Evolutionary conservation across 257 asterid genomes (phyloP).

Genomic region (Nemophila menziesii): DNA sequence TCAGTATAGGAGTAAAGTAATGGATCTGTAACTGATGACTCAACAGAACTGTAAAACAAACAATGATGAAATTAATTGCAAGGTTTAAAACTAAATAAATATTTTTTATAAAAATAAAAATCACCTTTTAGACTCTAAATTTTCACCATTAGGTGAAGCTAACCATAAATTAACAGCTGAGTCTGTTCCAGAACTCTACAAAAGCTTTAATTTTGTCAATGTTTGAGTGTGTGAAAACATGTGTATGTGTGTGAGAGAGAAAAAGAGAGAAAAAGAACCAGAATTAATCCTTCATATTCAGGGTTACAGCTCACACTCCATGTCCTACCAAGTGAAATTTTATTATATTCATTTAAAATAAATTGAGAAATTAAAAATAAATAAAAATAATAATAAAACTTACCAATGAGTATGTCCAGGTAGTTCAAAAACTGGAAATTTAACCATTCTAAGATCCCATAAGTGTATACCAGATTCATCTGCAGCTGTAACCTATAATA

Average conservation of each 20-base stretch:
- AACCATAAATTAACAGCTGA: constrained; percentile 87
- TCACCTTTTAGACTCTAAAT: constrained; percentile 44
- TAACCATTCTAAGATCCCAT: constrained; percentile 85
- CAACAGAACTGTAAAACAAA: constrained; percentile 27
- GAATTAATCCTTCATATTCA: constrained; percentile 68
- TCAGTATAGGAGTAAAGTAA: constrained; percentile 70
- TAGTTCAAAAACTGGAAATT: constrained; percentile 65
- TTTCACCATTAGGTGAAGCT: constrained; percentile 38
- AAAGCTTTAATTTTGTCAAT: constrained; percentile 25
- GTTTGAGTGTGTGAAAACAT: background rate
- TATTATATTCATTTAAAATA: background rate
- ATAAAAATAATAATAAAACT: too few species aligned
- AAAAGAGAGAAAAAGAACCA: constrained; percentile 55
- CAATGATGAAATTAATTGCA: constrained; percentile 7
- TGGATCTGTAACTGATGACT: constrained; percentile 33
- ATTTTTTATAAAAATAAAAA: constrained; percentile 5
- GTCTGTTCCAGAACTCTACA: constrained; percentile 97
- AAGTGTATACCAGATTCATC: constrained; percentile 89
- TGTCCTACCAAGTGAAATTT: constrained; percentile 45
- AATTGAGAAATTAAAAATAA: background rate
- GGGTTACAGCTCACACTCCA: constrained; percentile 96
- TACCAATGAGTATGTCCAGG: constrained; percentile 99
- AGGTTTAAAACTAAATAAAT: constrained; percentile 4
- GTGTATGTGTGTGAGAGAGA: constrained; percentile 3
- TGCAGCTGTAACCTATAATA: constrained; percentile 79